Evolutionary conservation across 2,329 filamentous ascomycete genomes (phyloP), one percentile per base, ranked within the genome.

Genomic region (Penicillium vulpinum): DNA sequence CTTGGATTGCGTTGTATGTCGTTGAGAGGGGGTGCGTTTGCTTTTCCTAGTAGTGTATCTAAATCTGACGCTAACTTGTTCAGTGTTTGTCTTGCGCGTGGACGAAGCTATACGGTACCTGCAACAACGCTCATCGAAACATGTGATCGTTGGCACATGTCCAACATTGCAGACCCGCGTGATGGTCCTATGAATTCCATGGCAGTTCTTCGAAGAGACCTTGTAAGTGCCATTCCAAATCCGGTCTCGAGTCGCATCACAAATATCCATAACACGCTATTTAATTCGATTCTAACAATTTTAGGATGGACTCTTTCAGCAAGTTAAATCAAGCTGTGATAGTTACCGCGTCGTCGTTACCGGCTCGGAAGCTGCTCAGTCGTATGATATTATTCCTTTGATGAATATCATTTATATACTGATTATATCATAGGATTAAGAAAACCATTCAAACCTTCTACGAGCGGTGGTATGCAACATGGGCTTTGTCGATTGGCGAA

Each of bases 121-220:
- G 79, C 87, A 48, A 88, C 87, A 1, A 81, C 84, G 1, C 77
- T 89, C 0, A 80, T 91, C 21, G 83, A 85, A 59, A 82, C 85
- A 46, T 90, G 88, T 62, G 87, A 91, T 61, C 78, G 80, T 8
- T 91, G 88, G 88, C 87, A 90, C 62, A 74, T 83, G 15, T 85
- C 84, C 9, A 78, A 81, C 33, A 79, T 87, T 51, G 83, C 86
- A 1, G 87, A 90, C 66, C 77, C 80, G 13, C 87, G 87, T 69
- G 88, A 91, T 68, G 87, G 87, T 0, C 85, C 87, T n/a, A 77
- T 90, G 49, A 83, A 88, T 16, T 90, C 88, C 0, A 88, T 90
- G 76, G 85, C 87, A 0, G 86, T 90, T 5, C 73, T 91, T 10
- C 80, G 88, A 52, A 79, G 88, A 66, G 86, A 90, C 64, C 69